Conservation (phyloP, 164 flowering plant species). For the Taxillus chinensis region DNA sequence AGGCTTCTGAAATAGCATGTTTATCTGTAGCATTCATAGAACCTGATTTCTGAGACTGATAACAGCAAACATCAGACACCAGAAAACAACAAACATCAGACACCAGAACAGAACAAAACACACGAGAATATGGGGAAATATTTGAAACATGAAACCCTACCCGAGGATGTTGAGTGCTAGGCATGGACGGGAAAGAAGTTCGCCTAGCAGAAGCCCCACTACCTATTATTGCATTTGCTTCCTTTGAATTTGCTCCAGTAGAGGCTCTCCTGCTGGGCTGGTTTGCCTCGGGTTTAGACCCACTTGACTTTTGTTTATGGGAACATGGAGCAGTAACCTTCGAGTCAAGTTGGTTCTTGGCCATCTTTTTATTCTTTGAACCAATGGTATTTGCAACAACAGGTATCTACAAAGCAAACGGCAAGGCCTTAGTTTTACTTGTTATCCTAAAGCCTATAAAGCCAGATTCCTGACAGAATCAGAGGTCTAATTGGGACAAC, state of each 20-base stretch:
- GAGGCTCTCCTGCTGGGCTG: constrained; percentile 22
- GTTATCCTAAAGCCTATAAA: neutral
- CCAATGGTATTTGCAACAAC: constrained; percentile 10
- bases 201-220: constrained; percentile 12
- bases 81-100: too few relatives aligned
- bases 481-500: neutral
- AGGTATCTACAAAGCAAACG: constrained; percentile 23
- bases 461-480: neutral
- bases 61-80: neutral
- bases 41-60: constrained; percentile 32
- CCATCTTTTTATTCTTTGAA: constrained; percentile 24
- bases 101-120: neutral
- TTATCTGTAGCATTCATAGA: constrained; percentile 18
- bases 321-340: constrained; percentile 25
- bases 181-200: constrained; percentile 21
- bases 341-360: constrained; percentile 25
- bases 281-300: constrained; percentile 17
- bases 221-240: constrained; percentile 11
- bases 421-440: neutral
- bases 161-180: constrained; percentile 19
- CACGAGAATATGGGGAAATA: neutral
- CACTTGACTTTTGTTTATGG: constrained; percentile 26
- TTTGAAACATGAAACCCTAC: constrained; percentile 19
- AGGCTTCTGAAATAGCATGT: constrained; percentile 16
- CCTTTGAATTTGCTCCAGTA: constrained; percentile 25